Percentiles rank a stretch among this genome's conserved stretches.
Evolutionary conservation across 1,284 basidiomycete species (phyloP).

Genomic region (Ceratobasidium papillatum): DNA sequence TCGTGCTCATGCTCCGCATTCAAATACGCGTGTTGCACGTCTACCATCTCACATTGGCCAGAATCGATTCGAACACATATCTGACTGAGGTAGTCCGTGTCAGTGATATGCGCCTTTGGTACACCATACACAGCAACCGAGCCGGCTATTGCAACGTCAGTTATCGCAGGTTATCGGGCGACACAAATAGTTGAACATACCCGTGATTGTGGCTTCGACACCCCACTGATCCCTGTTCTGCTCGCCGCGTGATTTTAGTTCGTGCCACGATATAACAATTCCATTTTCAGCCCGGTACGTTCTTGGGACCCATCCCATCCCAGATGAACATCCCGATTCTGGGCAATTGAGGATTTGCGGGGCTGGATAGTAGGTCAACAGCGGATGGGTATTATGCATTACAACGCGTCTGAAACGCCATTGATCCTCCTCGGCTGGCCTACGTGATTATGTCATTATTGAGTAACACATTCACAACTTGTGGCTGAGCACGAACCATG

Average conservation of each 20-base stretch:
- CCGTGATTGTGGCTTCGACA: constrained; percentile 1
- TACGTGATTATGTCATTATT: not conserved
- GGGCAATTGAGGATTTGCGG: not conserved
- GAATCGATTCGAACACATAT: constrained; percentile 20
- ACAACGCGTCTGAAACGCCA: constrained; percentile 26
- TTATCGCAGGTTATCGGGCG: not conserved
- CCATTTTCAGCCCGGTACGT: constrained; percentile 13
- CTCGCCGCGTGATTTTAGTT: constrained; percentile 1
- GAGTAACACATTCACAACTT: no score
- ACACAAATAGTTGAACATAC: not conserved
- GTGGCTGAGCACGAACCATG: not conserved
- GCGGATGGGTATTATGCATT: constrained; percentile 8
- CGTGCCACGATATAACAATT: constrained; percentile 1
- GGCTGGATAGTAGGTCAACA: not conserved
- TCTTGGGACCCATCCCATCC: not conserved
- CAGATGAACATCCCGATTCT: not conserved
- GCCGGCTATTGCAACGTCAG: not conserved
- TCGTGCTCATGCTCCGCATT: not conserved
- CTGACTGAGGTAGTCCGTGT: not conserved
- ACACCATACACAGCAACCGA: constrained; percentile 11
- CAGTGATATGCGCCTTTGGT: not conserved
- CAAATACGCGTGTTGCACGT: not conserved
- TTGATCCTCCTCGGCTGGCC: constrained; percentile 14
- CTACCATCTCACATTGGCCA: constrained; percentile 1
- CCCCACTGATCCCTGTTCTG: not conserved